These are phyloP conservation scores for Diophrys appendiculata DNA, from an alignment of 73 alveolate species.

Conservation along the genomic window DNA sequence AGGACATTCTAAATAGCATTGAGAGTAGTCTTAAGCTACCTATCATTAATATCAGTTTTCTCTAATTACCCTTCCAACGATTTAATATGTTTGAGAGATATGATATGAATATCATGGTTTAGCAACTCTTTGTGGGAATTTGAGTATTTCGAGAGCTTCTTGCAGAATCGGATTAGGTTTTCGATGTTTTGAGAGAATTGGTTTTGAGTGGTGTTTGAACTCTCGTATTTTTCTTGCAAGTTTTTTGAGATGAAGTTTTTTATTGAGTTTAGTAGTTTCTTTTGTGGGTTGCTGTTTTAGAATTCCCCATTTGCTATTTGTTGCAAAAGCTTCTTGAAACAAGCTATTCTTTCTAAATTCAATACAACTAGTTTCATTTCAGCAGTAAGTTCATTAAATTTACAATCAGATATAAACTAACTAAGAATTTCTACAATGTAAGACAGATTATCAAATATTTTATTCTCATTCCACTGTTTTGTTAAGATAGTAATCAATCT, in stretches of 20 bases:
- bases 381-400: background rate
- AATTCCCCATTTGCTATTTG: constrained; percentile 35
- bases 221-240: constrained; percentile 4
- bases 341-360: constrained; percentile 40
- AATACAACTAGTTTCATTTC: constrained; percentile 46
- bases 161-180: constrained; percentile 39
- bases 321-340: constrained; percentile 29
- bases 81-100: constrained; percentile 28
- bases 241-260: background rate
- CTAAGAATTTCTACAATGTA: constrained; percentile 28
- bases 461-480: constrained; percentile 49
- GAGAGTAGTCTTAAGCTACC: constrained; percentile 11
- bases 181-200: constrained; percentile 19
- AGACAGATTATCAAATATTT: constrained; percentile 28
- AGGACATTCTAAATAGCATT: constrained; percentile 43
- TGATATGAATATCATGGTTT: constrained; percentile 12
- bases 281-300: constrained; percentile 5
- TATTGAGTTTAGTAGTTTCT: background rate
- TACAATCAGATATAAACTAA: constrained; percentile 41
- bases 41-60: constrained; percentile 15
- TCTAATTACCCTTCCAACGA: constrained; percentile 10
- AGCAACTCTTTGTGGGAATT: constrained; percentile 23
- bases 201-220: background rate
- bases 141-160: constrained; percentile 40
- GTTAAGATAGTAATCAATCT: constrained; percentile 47